A percentile compares a stretch with the other conserved stretches of the same genome.
phyloP scores from a whole-genome alignment of 345 rosid species.

The Noccaea bulbosa region DNA sequence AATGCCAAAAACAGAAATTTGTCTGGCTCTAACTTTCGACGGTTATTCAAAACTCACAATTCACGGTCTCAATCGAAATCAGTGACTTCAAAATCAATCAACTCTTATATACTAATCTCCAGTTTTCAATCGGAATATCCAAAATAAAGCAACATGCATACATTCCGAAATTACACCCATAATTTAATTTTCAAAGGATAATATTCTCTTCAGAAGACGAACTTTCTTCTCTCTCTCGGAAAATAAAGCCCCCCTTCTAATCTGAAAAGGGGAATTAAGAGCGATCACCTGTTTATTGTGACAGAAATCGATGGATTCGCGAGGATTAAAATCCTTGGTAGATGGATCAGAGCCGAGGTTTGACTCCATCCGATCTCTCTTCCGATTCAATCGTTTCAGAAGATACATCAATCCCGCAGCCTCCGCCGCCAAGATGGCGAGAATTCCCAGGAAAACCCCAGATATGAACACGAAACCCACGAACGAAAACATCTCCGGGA shows the following conservation, averaged over 20 bases:
- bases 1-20: not conserved
- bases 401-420: conserved; percentile 46
- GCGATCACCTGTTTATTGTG: conserved; percentile 54
- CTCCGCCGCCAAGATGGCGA: conserved; percentile 46
- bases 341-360: conserved; percentile 23
- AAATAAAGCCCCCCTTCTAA: not conserved
- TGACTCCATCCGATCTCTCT: conserved; percentile 37
- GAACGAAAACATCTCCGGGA: conserved; percentile 39
- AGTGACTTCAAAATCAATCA: conserved; percentile 2
- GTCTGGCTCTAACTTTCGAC: conserved; percentile 1
- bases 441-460: conserved; percentile 54
- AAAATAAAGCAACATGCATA: conserved; percentile 30
- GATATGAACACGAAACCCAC: conserved; percentile 41
- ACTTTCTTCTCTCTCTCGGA: not conserved
- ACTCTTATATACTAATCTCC: not conserved
- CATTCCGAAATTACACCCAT: conserved; percentile 14
- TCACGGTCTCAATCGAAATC: not conserved
- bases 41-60: conserved; percentile 11
- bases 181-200: not conserved
- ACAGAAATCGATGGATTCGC: conserved; percentile 47
- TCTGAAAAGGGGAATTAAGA: not conserved
- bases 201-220: not conserved
- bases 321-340: conserved; percentile 40
- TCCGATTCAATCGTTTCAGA: conserved; percentile 49
- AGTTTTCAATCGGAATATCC: not conserved